These are phyloP conservation scores for Artemisia tridentata DNA, from an alignment of 129 eudicot species.

Conservation along the genomic window DNA sequence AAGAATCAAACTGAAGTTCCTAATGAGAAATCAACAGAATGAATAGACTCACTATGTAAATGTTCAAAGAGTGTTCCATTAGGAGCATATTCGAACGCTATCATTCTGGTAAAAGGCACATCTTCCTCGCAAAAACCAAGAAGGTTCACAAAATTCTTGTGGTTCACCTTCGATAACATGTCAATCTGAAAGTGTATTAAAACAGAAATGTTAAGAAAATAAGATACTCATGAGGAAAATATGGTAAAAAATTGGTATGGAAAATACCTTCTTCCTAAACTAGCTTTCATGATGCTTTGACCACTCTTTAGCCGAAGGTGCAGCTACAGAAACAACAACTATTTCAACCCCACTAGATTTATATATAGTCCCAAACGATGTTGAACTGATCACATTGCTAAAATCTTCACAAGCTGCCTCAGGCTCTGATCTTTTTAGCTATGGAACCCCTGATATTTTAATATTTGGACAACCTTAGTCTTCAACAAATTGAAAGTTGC, in stretches of 20 bases:
- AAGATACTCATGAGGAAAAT: neutral
- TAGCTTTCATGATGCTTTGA: constrained; percentile 54
- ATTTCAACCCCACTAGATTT: constrained; percentile 96
- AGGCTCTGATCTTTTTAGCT: constrained; percentile 79
- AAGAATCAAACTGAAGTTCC: neutral
- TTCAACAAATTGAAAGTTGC: no score
- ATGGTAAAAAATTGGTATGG: neutral
- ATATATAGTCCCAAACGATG: constrained; percentile 66
- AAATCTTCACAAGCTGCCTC: constrained; percentile 99
- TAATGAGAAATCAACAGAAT: neutral
- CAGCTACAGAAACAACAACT: constrained; percentile 73
- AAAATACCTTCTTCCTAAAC: constrained; percentile 82
- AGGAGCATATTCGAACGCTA: constrained; percentile 95
- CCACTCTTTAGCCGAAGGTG: constrained; percentile 73
- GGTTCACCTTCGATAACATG: constrained; percentile 76
- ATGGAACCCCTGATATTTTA: constrained; percentile 93
- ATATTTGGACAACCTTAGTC: no score
- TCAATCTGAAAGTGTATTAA: constrained; percentile 57
- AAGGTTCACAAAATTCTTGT: constrained; percentile 84
- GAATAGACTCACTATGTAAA: constrained; percentile 63
- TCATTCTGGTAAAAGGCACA: constrained; percentile 85
- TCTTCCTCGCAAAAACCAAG: constrained; percentile 90
- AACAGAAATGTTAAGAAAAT: neutral
- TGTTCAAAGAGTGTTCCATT: constrained; percentile 96
- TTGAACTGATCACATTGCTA: constrained; percentile 82